phyloP scores from a whole-genome alignment of 805 yeast species.

The Metschnikowia cerradonensis region DNA sequence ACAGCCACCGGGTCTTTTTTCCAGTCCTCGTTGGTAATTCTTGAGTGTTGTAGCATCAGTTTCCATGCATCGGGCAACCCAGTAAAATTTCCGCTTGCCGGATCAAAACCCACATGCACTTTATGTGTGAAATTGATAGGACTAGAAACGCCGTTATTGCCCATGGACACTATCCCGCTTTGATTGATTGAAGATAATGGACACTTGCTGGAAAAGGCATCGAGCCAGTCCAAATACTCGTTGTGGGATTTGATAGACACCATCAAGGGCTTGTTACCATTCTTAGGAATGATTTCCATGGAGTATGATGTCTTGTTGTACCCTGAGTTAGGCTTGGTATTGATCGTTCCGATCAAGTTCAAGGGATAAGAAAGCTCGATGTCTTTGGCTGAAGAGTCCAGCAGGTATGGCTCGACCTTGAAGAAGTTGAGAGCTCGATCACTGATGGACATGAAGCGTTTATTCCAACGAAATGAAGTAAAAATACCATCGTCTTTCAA shows the following conservation, averaged over 20 bases:
- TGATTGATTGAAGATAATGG: slow-evolving; percentile 49
- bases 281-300: slow-evolving; percentile 67
- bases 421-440: slow-evolving; percentile 74
- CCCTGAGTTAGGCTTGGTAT: slow-evolving; percentile 56
- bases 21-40: slow-evolving; percentile 59
- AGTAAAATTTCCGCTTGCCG: slow-evolving; percentile 58
- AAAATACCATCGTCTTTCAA: slow-evolving; percentile 86
- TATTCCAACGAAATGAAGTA: slow-evolving; percentile 88
- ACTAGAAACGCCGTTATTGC: slow-evolving; percentile 61
- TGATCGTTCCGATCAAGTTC: slow-evolving; percentile 36
- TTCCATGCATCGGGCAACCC: slow-evolving; percentile 59
- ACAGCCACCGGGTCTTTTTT: slow-evolving; percentile 63
- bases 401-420: slow-evolving; percentile 51
- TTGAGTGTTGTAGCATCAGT: slow-evolving; percentile 51
- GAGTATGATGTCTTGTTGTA: slow-evolving; percentile 47
- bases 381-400: slow-evolving; percentile 39
- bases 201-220: slow-evolving; percentile 74
- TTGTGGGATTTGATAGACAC: slow-evolving; percentile 73
- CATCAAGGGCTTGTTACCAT: slow-evolving; percentile 55
- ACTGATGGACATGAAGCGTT: slow-evolving; percentile 71
- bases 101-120: slow-evolving; percentile 85
- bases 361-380: slow-evolving; percentile 40
- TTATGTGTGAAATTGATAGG: slow-evolving; percentile 95
- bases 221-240: slow-evolving; percentile 87
- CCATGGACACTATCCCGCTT: slow-evolving; percentile 18